These are phyloP conservation scores for Eimeria mitis DNA, from an alignment of 169 alveolate genomes.

Conservation along the genomic window DNA sequence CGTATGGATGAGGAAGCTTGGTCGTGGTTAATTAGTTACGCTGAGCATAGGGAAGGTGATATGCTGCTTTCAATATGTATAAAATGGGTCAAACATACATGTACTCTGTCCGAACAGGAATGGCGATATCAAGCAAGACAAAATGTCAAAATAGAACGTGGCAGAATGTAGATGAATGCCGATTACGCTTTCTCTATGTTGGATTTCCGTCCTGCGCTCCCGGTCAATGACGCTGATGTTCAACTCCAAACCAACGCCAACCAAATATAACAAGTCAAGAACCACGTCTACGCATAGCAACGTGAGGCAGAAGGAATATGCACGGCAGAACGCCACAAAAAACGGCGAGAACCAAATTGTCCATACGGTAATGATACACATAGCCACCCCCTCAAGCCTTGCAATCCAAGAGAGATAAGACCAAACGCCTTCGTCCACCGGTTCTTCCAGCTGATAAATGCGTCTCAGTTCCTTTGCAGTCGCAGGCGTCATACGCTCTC, in stretches of 20 bases:
- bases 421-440: constrained; percentile 66
- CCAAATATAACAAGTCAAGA: constrained; percentile 5
- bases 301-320: neutral
- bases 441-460: constrained; percentile 59
- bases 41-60: neutral
- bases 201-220: constrained; percentile 49
- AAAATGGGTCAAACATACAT: constrained; percentile 2
- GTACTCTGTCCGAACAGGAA: neutral
- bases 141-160: neutral
- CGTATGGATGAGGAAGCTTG: neutral
- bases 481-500: constrained; percentile 56
- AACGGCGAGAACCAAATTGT: constrained; percentile 35
- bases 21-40: neutral
- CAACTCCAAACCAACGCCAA: constrained; percentile 37
- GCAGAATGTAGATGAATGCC: neutral
- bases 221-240: constrained; percentile 41
- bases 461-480: constrained; percentile 46
- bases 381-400: constrained; percentile 9
- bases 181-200: constrained; percentile 18
- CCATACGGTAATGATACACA: constrained; percentile 48
- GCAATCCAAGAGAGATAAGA: constrained; percentile 39
- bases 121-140: constrained; percentile 43
- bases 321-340: constrained; percentile 39
- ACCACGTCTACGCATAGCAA: constrained; percentile 19
- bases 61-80: neutral